These are phyloP conservation scores for Pyrenochaeta sp. DNA, from an alignment of 2,329 filamentous ascomycete genomes.

Conservation along the genomic window DNA sequence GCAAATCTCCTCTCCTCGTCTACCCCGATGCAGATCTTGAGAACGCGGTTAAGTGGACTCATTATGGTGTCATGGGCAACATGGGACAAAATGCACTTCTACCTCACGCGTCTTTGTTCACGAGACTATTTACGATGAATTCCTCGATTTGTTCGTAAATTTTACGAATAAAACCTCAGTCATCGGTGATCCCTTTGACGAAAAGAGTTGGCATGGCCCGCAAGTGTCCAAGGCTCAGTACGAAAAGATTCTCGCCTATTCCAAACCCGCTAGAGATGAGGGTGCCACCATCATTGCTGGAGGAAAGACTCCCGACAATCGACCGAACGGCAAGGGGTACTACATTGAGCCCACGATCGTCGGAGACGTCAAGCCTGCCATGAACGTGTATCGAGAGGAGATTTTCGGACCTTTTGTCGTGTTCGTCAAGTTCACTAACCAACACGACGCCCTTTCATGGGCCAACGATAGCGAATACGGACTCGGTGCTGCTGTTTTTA, in stretches of 20 bases:
- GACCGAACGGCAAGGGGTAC: conserved; percentile 70
- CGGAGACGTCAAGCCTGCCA: conserved; percentile 63
- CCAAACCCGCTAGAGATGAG: conserved; percentile 74
- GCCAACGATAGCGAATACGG: conserved; percentile 68
- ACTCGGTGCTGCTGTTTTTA: conserved; percentile 70
- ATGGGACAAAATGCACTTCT: conserved; percentile 67
- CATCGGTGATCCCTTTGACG: conserved; percentile 75
- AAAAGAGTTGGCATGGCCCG: conserved; percentile 76
- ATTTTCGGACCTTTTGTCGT: conserved; percentile 71
- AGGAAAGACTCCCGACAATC: conserved; percentile 64
- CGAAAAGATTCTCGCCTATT: conserved; percentile 73
- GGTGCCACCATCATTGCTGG: conserved; percentile 72
- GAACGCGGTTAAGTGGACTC: conserved; percentile 72
- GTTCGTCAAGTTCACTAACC: conserved; percentile 65
- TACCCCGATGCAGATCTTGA: conserved; percentile 68
- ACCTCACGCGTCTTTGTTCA: conserved; percentile 67
- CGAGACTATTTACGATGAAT: conserved; percentile 67
- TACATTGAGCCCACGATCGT: conserved; percentile 70
- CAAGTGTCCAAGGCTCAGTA: conserved; percentile 77
- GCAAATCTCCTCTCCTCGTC: conserved; percentile 66
- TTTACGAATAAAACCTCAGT: conserved; percentile 67
- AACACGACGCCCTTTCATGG: conserved; percentile 62
- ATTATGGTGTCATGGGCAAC: conserved; percentile 59
- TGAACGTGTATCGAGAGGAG: conserved; percentile 68
- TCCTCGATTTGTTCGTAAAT: conserved; percentile 69